Percentiles rank a stretch among this genome's conserved stretches.
These are phyloP conservation scores for Trichoderma koningiopsis DNA, from an alignment of 2,329 filamentous ascomycete genomes.

Conservation along the genomic window DNA sequence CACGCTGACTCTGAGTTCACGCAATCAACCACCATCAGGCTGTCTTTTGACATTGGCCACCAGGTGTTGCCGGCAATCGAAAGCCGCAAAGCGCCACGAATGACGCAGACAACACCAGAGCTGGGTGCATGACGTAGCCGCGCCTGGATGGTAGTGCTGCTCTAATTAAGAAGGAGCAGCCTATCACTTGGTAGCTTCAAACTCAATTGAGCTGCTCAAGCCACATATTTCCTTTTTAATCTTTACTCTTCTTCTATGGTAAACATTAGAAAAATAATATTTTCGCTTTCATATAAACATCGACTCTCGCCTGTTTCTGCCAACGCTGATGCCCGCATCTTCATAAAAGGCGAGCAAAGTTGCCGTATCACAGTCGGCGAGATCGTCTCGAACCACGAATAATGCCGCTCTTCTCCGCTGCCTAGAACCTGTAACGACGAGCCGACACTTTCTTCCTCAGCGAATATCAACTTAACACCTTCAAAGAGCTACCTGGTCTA, in stretches of 20 bases:
- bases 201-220: constrained; percentile 20
- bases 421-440: not conserved
- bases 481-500: not conserved
- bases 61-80: not conserved
- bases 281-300: not conserved
- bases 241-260: not conserved
- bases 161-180: not conserved
- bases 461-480: not conserved
- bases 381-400: not conserved
- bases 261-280: not conserved
- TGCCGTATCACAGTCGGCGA: not conserved
- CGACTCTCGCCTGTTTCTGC: not conserved
- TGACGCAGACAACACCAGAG: not conserved
- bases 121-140: constrained; percentile 24
- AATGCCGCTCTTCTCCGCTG: not conserved
- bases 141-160: constrained; percentile 6
- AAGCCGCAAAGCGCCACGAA: constrained; percentile 13
- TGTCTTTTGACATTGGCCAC: not conserved
- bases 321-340: not conserved
- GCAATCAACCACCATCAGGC: constrained; percentile 11
- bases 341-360: not conserved
- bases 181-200: not conserved
- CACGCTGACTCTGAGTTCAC: constrained; percentile 2
- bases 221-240: not conserved
- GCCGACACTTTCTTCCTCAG: not conserved